Conservation (phyloP, 345 rosid species). For the Acer negundo region DNA sequence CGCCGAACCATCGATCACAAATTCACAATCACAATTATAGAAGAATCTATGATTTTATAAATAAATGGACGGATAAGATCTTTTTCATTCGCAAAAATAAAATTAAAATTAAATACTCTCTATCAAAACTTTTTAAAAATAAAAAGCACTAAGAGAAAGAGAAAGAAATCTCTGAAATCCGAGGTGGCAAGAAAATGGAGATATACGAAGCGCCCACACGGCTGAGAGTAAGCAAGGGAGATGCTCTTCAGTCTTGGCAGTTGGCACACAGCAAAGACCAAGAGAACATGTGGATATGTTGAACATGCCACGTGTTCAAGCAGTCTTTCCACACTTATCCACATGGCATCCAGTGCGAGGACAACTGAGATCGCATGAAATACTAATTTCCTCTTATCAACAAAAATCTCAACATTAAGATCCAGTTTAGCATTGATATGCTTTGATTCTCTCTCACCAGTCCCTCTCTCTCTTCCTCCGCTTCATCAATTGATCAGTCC, state of each 20-base stretch:
- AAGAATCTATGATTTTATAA: too few species aligned
- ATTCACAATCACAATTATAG: too few species aligned
- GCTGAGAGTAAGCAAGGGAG: background rate
- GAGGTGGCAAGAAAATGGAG: constrained; percentile 47
- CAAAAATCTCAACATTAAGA: constrained; percentile 33
- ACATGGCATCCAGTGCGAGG: constrained; percentile 76
- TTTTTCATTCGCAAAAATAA: too few species aligned
- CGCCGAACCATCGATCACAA: too few species aligned
- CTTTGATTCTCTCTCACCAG: constrained; percentile 17
- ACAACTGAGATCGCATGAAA: constrained; percentile 64
- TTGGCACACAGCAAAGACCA: background rate
- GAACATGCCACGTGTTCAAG: constrained; percentile 50
- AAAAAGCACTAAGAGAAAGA: constrained; percentile 16
- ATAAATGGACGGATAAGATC: too few species aligned
- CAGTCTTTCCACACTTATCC: constrained; percentile 28
- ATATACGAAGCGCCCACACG: constrained; percentile 23
- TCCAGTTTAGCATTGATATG: too few species aligned
- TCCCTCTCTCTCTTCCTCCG: background rate
- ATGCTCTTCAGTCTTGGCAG: too few species aligned
- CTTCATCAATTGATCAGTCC: too few species aligned
- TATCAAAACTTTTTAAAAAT: too few species aligned
- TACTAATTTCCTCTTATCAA: constrained; percentile 68
- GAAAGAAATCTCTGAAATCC: constrained; percentile 56
- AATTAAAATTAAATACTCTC: too few species aligned
- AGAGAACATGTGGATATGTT: constrained; percentile 57